phyloP scores from a whole-genome alignment of 495 filamentous ascomycete species.

The Aspergillus haitiensis region DNA sequence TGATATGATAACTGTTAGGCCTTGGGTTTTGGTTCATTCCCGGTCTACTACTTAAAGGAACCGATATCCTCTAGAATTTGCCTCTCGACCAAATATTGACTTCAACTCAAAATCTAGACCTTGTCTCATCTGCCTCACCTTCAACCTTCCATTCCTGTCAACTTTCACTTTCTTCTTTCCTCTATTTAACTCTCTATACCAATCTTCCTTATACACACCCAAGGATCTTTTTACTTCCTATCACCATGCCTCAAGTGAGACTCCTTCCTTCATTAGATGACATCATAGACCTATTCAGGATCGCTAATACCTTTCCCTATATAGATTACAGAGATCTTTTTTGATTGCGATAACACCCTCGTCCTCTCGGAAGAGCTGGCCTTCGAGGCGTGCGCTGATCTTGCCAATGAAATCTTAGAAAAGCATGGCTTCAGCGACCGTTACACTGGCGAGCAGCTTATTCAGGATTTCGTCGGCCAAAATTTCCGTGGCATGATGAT shows the following conservation, averaged over 20 bases:
- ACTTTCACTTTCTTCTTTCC: constrained; percentile 1
- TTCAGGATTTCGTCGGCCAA: constrained; percentile 89
- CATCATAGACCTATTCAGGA: constrained; percentile 15
- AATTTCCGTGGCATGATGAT: constrained; percentile 94
- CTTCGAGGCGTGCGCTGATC: constrained; percentile 90
- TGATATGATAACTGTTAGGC: constrained; percentile 2
- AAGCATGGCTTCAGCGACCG: constrained; percentile 63
- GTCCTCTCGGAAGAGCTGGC: constrained; percentile 88
- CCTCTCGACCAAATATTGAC: constrained; percentile 1
- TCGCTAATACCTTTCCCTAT: constrained; percentile 22
- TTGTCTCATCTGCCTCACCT: neutral
- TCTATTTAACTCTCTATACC: neutral
- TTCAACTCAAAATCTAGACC: neutral
- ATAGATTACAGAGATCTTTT: constrained; percentile 79
- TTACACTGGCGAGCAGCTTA: constrained; percentile 77
- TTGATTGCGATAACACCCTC: constrained; percentile 98
- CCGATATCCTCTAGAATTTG: constrained; percentile 5
- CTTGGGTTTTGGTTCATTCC: constrained; percentile 4
- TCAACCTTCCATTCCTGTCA: constrained; percentile 6
- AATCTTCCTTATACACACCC: neutral
- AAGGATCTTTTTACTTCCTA: constrained; percentile 9
- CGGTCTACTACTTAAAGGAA: constrained; percentile 15
- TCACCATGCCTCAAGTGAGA: constrained; percentile 51
- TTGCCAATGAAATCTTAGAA: constrained; percentile 86
- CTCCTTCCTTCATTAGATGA: neutral